Evolutionary conservation across 208 protist genomes (phyloP).

Genomic region (Trypanosoma rangeli): DNA sequence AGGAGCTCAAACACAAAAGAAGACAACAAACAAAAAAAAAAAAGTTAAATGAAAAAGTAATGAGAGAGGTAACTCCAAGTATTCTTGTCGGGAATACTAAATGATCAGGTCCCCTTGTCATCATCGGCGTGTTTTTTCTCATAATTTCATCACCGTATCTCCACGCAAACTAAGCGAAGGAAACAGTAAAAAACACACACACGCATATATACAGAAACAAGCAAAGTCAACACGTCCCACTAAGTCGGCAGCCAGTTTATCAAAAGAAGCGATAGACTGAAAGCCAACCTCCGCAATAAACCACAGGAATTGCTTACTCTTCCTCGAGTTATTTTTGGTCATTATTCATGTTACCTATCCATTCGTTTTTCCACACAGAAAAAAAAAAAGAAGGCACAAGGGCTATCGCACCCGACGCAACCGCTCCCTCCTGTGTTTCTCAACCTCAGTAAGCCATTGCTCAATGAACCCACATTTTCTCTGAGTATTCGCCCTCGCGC

Average conservation of each 20-base stretch:
- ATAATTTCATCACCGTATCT: too few relatives aligned
- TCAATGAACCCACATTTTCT: not conserved
- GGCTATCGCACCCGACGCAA: too few relatives aligned
- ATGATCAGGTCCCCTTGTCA: too few relatives aligned
- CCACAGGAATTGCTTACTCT: not conserved
- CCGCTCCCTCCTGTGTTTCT: not conserved
- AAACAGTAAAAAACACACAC: too few relatives aligned
- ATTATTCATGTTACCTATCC: not conserved
- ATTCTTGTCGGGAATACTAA: too few relatives aligned
- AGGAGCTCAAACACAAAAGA: not conserved
- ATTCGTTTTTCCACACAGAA: not conserved
- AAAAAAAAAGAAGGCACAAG: not conserved
- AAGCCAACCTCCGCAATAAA: not conserved
- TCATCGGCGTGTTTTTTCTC: too few relatives aligned
- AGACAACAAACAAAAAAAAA: not conserved
- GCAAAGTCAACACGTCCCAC: not conserved
- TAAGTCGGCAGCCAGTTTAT: not conserved
- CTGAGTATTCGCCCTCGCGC: not conserved
- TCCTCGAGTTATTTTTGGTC: not conserved
- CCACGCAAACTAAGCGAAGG: too few relatives aligned
- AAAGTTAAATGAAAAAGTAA: slow-evolving; percentile 3
- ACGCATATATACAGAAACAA: not conserved
- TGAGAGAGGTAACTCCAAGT: too few relatives aligned
- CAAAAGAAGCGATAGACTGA: not conserved
- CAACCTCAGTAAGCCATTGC: slow-evolving; percentile 5